Evolutionary conservation across 352 stramenopile genomes (phyloP), one percentile per base, ranked within the genome.

Genomic region (Pythium folliculosum): DNA sequence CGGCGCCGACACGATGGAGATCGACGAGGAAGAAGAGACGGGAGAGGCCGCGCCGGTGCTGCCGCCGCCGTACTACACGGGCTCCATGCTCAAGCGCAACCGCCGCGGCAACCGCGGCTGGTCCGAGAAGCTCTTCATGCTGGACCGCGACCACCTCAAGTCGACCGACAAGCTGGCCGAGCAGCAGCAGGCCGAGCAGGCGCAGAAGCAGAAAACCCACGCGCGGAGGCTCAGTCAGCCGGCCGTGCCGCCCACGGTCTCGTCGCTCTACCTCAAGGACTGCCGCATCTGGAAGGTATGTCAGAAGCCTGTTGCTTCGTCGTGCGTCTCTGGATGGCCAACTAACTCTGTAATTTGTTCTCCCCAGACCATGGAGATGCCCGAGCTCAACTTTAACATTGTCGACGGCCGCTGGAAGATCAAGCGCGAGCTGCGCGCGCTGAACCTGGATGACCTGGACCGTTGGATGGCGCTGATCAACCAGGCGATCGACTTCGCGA

Each of bases 361-460:
- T 32, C 1, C 21, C 8, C 22, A 76, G 76, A 94, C 86, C 10
- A 90, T 83, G 81, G 86, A 94, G 66, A 94, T 94, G 86, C 82
- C 84, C 19, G 84, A 91, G 63, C 75, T 92, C 40, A 78, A 73
- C 44, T 92, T 94, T 65, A 86, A 94, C 54, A 75, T 94, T 40
- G 78, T 94, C 30, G 81, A 92, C 61, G 80, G 72, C 44, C 86
- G 72, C 54, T 92, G 82, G 82, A 94, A 94, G 73, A 94, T 94
- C 69, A 89, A 89, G 54, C 86, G 84, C 50, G 86, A 94, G 60
- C 75, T 94, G 38, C 86, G 89, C 37, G 84, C 86, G 5, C 55
- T 77, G 32, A 87, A 77, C 13, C 79, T 76, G 23, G 70, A 75
- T 19, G 86, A 94, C 23, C 69, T 92, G n/a, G 80, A 86, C 13